These are phyloP conservation scores for Pseudodiploospora longispora DNA, from an alignment of 2,329 filamentous ascomycete species.

Conservation along the genomic window DNA sequence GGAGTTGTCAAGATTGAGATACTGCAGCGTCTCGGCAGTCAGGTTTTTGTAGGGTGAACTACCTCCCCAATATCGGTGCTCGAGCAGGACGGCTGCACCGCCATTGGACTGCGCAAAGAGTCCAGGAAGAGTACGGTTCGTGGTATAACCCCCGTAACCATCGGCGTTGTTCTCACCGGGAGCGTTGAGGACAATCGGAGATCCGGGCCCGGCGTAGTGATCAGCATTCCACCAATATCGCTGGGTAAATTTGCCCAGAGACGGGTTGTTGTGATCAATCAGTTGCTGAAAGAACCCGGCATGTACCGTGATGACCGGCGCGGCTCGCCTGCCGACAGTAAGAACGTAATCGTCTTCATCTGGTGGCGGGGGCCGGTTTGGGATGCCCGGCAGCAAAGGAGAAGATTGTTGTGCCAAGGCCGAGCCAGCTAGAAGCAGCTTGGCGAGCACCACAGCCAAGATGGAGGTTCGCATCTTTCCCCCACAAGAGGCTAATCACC, in stretches of 20 bases:
- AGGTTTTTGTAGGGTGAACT: constrained; percentile 61
- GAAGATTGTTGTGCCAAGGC: too few species aligned
- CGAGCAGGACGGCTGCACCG: constrained; percentile 67
- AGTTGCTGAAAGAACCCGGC: constrained; percentile 39
- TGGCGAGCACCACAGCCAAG: too few species aligned
- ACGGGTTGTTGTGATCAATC: constrained; percentile 49
- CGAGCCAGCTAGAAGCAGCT: too few species aligned
- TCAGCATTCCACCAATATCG: constrained; percentile 75
- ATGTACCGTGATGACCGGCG: too few species aligned
- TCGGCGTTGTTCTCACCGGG: constrained; percentile 55
- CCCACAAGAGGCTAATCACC: too few species aligned
- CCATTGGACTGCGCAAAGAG: constrained; percentile 58
- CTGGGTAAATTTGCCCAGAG: constrained; percentile 54
- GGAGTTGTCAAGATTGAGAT: constrained; percentile 70
- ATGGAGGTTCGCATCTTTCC: too few species aligned
- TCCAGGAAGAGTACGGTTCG: constrained; percentile 62
- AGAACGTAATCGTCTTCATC: too few species aligned
- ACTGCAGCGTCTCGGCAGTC: constrained; percentile 58
- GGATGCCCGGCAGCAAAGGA: too few species aligned
- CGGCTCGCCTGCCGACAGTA: too few species aligned
- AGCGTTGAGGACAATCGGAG: constrained; percentile 64
- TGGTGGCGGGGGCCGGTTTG: too few species aligned
- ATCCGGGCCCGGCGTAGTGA: constrained; percentile 63
- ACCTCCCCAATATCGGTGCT: constrained; percentile 76
- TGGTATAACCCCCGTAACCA: constrained; percentile 54